A percentile compares a stretch with the other conserved stretches of the same genome.
Evolutionary conservation across 768 basidiomycete species (phyloP).

Genomic region (Termitomyces eurrhizus): DNA sequence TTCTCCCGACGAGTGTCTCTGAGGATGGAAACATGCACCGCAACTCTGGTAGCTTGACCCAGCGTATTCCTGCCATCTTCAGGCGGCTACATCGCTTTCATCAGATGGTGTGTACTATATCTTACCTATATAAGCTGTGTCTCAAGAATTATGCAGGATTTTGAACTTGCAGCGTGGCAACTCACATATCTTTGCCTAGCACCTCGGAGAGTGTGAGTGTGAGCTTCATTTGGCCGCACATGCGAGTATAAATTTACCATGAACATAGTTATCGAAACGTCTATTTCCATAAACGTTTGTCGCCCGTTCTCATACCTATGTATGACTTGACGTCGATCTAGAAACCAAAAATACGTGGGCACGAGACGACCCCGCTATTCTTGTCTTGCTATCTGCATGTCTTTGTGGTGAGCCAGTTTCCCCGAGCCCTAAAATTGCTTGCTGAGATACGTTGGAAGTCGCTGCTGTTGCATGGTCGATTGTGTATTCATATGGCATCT

Average conservation of each 20-base stretch:
- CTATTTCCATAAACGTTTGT: constrained; percentile 94
- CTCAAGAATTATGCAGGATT: constrained; percentile 57
- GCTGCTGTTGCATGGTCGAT: constrained; percentile 84
- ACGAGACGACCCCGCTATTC: constrained; percentile 93
- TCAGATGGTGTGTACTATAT: constrained; percentile 64
- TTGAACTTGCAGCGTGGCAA: constrained; percentile 96
- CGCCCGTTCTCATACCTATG: not conserved
- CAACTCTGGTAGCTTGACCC: constrained; percentile 34
- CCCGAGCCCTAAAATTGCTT: not conserved
- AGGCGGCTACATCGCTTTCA: constrained; percentile 76
- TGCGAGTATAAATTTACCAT: constrained; percentile 14
- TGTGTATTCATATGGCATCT: constrained; percentile 63
- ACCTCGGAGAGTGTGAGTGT: constrained; percentile 80
- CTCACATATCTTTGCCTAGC: constrained; percentile 90
- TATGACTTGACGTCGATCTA: constrained; percentile 23
- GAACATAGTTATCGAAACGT: constrained; percentile 82
- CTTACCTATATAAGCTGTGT: not conserved
- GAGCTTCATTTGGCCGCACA: constrained; percentile 12
- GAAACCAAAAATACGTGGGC: constrained; percentile 99
- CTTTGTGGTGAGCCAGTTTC: constrained; percentile 53
- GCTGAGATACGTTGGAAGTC: constrained; percentile 36
- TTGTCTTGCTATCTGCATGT: constrained; percentile 79
- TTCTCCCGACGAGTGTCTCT: constrained; percentile 36
- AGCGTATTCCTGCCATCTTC: constrained; percentile 77
- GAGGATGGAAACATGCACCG: constrained; percentile 36